Base-by-base conservation (phyloP, 2,329 filamentous ascomycete species). In the Diaporthe batatas region DNA sequence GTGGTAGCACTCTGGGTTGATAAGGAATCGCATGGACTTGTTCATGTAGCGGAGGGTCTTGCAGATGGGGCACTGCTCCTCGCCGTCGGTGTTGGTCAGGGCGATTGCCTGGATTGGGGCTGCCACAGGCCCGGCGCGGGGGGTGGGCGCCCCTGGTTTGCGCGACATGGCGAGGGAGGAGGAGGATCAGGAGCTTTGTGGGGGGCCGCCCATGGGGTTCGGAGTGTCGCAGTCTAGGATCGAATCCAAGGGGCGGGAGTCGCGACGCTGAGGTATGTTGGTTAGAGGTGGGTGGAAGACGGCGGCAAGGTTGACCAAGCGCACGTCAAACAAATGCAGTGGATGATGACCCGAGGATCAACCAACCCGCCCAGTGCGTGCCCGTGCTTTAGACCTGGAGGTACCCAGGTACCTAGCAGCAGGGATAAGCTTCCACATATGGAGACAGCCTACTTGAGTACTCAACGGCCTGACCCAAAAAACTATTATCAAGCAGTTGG, bases 1-100 rank as follows among this genome's bases (percentile, higher is more conserved):
- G 87, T 99, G 96, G 87, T 99, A 99, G 89, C 96, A 99, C 87
- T 97, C 95, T 11, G 96, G 94, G 82, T 98, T 98, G 85, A 99
- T 95, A 78, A 96, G 93, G 84, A 99, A 98, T 76, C 92, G 90
- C 90, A 99, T 95, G 84, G 95, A 92, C 74, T 91, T 92, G 86
- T 98, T 98, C 79, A 98, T 92, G 86, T 98, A 98, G 76, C 95
- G 94, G 74, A 94, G 94, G 73, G 95, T 97, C 85, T 98, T 98
- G 92, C 96, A 99, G 77, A 98, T 94, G 72, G 96, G 96, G 85
- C 96, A 99, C 80, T 95, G 73, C 53, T 74, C 93, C 83, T 98
- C 95, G 77, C 87, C 86, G 65, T 71, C 68, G 29, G 68, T 49
- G 57, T 73, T 73, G 62, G 76, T 75, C 42, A 75, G 74, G 32